Conservation (phyloP, 1,139 yeast genomes). For the Zygosaccharomyces pseudobailii region DNA sequence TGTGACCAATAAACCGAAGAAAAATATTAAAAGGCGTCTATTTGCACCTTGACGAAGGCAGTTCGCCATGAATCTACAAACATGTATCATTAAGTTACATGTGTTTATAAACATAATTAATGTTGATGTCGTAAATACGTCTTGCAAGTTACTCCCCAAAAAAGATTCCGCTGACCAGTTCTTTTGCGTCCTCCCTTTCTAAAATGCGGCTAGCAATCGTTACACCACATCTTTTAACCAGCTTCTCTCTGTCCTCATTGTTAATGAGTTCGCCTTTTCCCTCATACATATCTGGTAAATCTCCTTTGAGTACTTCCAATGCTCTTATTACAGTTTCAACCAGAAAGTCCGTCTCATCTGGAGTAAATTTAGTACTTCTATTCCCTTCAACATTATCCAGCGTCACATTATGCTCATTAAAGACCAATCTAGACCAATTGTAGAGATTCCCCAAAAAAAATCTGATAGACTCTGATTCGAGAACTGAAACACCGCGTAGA, state of each 20-base stretch:
- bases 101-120: not conserved
- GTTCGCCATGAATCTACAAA: not conserved
- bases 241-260: slow-evolving; percentile 43
- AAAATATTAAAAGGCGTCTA: slow-evolving; percentile 34
- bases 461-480: slow-evolving; percentile 86
- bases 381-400: slow-evolving; percentile 19
- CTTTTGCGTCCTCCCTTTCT: slow-evolving; percentile 50
- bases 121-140: no score
- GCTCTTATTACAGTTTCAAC: slow-evolving; percentile 52
- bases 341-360: slow-evolving; percentile 44
- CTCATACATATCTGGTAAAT: slow-evolving; percentile 36
- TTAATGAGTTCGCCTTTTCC: slow-evolving; percentile 38
- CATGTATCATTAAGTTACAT: not conserved
- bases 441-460: slow-evolving; percentile 80
- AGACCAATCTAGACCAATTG: slow-evolving; percentile 67
- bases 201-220: slow-evolving; percentile 49
- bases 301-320: slow-evolving; percentile 36
- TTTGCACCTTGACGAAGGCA: slow-evolving; percentile 30
- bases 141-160: slow-evolving; percentile 52
- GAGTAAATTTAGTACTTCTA: slow-evolving; percentile 26
- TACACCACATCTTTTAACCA: slow-evolving; percentile 58
- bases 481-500: slow-evolving; percentile 71
- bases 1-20: slow-evolving; percentile 9
- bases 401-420: slow-evolving; percentile 32
- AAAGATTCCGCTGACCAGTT: slow-evolving; percentile 64